Evolutionary conservation across 345 rosid species (phyloP).

Genomic region (Populus nigra): DNA sequence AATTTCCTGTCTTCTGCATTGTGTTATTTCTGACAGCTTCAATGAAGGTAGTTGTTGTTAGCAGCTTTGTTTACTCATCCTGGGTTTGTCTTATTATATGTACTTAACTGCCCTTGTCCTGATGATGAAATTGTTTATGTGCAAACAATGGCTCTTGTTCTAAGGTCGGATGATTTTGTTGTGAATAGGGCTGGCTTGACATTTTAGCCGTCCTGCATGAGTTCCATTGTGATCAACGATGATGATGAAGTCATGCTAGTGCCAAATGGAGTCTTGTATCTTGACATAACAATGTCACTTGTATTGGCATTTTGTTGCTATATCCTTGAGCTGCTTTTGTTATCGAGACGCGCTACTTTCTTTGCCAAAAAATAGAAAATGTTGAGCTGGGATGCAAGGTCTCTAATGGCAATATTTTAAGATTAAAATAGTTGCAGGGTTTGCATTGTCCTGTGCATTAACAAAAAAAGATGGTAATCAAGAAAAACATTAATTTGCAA

Average conservation of each 20-base stretch:
- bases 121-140: neutral
- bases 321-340: neutral
- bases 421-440: no score
- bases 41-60: conserved; percentile 30
- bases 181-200: no score
- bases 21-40: conserved; percentile 23
- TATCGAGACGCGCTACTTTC: no score
- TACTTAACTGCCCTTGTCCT: conserved; percentile 7
- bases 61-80: conserved; percentile 2
- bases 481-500: neutral
- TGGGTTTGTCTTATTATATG: neutral
- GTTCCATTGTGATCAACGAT: neutral
- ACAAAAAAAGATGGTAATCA: neutral
- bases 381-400: no score
- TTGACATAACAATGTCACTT: neutral
- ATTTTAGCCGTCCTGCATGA: conserved; percentile 4
- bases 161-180: no score
- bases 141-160: no score
- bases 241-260: neutral
- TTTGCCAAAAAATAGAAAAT: no score
- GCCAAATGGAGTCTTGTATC: neutral
- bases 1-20: neutral
- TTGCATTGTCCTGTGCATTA: no score
- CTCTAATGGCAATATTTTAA: no score
- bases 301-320: neutral